Percentiles rank a stretch among this genome's conserved stretches.
Evolutionary conservation across 768 basidiomycete species (phyloP).

Genomic region (Tulasnella sp.): DNA sequence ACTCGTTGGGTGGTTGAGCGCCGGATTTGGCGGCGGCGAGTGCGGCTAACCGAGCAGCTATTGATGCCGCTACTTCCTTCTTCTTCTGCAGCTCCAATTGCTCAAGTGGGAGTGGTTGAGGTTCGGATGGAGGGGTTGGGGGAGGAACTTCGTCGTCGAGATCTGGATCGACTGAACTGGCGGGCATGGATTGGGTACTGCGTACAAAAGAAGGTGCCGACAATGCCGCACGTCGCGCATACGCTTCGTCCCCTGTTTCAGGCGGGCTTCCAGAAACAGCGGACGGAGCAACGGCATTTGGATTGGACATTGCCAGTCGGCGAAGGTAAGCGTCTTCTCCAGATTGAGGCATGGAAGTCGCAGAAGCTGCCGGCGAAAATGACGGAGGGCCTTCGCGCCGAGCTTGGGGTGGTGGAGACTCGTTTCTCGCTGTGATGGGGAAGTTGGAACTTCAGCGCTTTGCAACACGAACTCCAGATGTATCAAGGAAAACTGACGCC

Average conservation of each 20-base stretch:
- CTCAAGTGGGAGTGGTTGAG: background rate
- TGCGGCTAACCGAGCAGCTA: background rate
- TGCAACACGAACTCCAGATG: background rate
- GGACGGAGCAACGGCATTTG: background rate
- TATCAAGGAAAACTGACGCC: background rate
- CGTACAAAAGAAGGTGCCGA: conserved; percentile 29
- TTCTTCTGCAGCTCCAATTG: background rate
- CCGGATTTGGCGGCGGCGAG: background rate
- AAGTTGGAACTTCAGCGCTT: background rate
- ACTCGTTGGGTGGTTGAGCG: background rate
- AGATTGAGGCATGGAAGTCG: conserved; percentile 33
- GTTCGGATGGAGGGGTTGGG: conserved; percentile 7
- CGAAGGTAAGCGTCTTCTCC: conserved; percentile 66
- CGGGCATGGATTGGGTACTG: background rate
- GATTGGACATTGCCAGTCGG: conserved; percentile 43
- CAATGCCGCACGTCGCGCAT: conserved; percentile 24
- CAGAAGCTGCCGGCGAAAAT: background rate
- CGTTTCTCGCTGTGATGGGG: background rate
- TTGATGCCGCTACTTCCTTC: background rate
- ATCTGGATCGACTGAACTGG: background rate
- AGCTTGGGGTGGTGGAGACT: background rate
- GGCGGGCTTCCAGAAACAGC: conserved; percentile 18
- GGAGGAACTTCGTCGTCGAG: conserved; percentile 4
- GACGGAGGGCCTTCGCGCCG: conserved; percentile 11
- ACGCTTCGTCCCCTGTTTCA: conserved; percentile 22